Conservation (phyloP, 1,284 basidiomycete genomes). For the Boletus semigastroideus region DNA sequence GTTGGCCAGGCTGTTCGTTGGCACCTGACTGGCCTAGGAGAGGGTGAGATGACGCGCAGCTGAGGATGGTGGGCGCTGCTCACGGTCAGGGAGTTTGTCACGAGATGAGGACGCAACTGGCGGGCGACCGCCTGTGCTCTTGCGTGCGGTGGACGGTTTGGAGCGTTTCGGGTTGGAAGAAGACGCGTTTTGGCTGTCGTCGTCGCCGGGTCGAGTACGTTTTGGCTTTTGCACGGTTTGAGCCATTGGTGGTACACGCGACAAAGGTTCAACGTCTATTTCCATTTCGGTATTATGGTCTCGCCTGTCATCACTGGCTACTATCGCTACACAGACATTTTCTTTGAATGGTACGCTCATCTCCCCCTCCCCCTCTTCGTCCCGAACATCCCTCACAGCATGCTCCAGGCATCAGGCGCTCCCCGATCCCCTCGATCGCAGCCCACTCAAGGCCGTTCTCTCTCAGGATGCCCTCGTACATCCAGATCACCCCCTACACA, state of each 20-base stretch:
- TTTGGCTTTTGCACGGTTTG: constrained; percentile 47
- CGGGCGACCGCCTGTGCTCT: constrained; percentile 64
- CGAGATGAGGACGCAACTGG: constrained; percentile 37
- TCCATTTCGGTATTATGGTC: constrained; percentile 26
- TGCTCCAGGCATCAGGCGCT: constrained; percentile 44
- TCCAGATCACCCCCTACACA: constrained; percentile 71
- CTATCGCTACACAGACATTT: constrained; percentile 78
- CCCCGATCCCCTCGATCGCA: constrained; percentile 49
- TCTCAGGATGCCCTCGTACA: constrained; percentile 64
- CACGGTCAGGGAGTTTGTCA: constrained; percentile 22
- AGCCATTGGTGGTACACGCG: constrained; percentile 39
- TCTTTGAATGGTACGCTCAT: constrained; percentile 61
- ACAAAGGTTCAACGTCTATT: neutral
- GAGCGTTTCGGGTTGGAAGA: constrained; percentile 47
- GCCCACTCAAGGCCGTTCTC: constrained; percentile 67
- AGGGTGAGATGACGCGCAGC: constrained; percentile 8
- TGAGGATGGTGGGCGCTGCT: constrained; percentile 4
- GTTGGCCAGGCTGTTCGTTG: constrained; percentile 27
- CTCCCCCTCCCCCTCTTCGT: neutral
- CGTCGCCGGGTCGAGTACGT: constrained; percentile 37
- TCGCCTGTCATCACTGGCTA: constrained; percentile 60
- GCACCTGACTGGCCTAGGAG: constrained; percentile 23
- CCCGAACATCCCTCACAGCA: constrained; percentile 1
- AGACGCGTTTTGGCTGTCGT: constrained; percentile 39
- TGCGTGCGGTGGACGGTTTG: constrained; percentile 65